Evolutionary conservation across 148 eudicot species (phyloP), one percentile per base, ranked within the genome.

Genomic region (Drosera capensis): DNA sequence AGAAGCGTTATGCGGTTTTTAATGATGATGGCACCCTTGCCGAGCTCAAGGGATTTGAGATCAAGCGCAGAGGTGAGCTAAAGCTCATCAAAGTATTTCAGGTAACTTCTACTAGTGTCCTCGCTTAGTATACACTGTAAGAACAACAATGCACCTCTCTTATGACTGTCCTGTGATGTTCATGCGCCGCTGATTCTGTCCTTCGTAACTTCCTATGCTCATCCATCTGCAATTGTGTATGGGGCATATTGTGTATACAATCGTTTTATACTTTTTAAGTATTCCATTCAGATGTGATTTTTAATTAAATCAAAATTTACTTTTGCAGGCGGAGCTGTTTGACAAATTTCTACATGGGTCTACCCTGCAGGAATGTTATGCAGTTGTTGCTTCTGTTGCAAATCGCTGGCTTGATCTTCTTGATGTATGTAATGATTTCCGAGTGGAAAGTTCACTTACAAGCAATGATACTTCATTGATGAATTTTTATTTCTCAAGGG

Each of bases 31-130:
- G 97, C 39, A 90, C 97, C 51, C 83, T 90, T 48, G 97, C 97
- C 40, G 97, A 90, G 71, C 88, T 90, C 41, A 90, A 90, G 65
- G 97, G 97, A 63, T 90, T 90, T 51, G 97, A 90, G 68, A 90
- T 90, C 71, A 90, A 90, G 71, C 92, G 97, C 20, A 80, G 97
- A 71, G 97, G 97, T 62, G 97, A 90, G 74, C 95, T 90, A 65
- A 90, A 90, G 87, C 97, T 90, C 70, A 90, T 90, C 69, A 90
- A 90, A 73, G 95, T 84, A 61, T 90, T 90, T 63, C 97, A 90
- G 94, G 97, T 90, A 78, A 15, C 36, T 15, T 40, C 24, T 45
- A 52, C 13, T 36, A 51, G 20, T 41, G 7, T 19, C 2, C 2
- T 56, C 25, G 20, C 45, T 36, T 46, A 14, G n/a, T 24, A 47